Evolutionary conservation across 2,329 filamentous ascomycete genomes (phyloP).

Genomic region (Alternaria sp.): DNA sequence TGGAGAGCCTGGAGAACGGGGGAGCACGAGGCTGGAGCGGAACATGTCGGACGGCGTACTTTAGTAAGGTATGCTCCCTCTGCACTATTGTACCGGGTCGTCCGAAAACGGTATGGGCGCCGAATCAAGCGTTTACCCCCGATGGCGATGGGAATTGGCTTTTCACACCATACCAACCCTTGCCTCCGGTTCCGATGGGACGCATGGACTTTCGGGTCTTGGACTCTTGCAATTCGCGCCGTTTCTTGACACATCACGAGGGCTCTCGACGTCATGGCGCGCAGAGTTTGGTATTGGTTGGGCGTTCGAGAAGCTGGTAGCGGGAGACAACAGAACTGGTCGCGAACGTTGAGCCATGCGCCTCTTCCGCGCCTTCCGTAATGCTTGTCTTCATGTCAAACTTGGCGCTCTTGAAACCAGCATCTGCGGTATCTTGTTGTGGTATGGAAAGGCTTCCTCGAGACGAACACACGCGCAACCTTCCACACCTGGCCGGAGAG

Average conservation of each 20-base stretch:
- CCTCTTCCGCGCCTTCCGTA: constrained; percentile 9
- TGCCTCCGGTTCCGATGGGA: constrained; percentile 8
- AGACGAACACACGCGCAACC: constrained; percentile 5
- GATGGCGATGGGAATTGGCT: constrained; percentile 2
- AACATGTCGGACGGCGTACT: constrained; percentile 18
- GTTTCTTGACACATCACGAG: constrained; percentile 10
- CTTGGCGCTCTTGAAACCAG: background rate
- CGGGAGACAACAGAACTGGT: background rate
- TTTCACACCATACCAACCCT: constrained; percentile 9
- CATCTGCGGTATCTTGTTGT: background rate
- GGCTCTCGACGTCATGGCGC: constrained; percentile 11
- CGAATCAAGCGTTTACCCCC: constrained; percentile 6
- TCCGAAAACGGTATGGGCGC: constrained; percentile 14
- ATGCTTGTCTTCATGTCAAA: constrained; percentile 8
- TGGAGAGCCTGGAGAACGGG: constrained; percentile 10
- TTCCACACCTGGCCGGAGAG: constrained; percentile 8
- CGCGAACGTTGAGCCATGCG: constrained; percentile 8
- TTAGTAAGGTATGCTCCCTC: constrained; percentile 14
- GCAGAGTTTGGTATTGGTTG: constrained; percentile 3
- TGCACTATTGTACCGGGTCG: background rate
- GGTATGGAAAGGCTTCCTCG: background rate
- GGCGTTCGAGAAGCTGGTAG: constrained; percentile 8
- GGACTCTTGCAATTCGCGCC: constrained; percentile 11
- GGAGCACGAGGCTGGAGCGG: constrained; percentile 7
- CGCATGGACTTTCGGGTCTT: constrained; percentile 5